Percentiles rank a stretch among this genome's conserved stretches.
phyloP scores from a whole-genome alignment of 306 rosid genomes.

The Glycine soja region DNA sequence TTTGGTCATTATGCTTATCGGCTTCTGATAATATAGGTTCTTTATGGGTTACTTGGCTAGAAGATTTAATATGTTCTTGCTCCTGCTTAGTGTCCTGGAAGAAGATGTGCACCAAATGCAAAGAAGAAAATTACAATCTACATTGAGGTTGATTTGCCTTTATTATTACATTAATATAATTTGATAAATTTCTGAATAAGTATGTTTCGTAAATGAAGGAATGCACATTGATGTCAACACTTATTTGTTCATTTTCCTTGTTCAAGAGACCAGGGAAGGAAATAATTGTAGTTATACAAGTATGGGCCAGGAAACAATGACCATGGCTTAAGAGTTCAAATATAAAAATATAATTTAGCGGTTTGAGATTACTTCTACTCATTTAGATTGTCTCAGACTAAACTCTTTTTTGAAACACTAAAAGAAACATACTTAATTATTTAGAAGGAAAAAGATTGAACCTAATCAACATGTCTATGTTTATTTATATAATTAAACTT shows the following conservation, averaged over 20 bases:
- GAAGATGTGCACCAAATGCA: slow-evolving; percentile 36
- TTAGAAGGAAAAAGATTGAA: background rate
- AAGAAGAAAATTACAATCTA: background rate
- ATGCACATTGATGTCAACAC: slow-evolving; percentile 7
- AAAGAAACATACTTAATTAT: background rate
- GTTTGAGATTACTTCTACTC: background rate
- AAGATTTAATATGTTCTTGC: slow-evolving; percentile 50
- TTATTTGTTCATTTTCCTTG: slow-evolving; percentile 14
- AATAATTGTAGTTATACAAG: background rate
- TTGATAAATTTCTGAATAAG: background rate
- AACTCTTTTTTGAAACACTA: background rate
- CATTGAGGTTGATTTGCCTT: slow-evolving; percentile 22
- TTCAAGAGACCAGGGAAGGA: slow-evolving; percentile 14
- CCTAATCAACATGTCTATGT: background rate
- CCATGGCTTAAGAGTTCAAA: slow-evolving; percentile 25
- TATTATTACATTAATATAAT: slow-evolving; percentile 23
- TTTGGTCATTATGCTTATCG: slow-evolving; percentile 51
- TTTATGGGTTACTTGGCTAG: slow-evolving; percentile 53
- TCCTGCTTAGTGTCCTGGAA: slow-evolving; percentile 55
- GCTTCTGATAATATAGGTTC: slow-evolving; percentile 43
- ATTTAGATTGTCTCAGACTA: slow-evolving; percentile 15
- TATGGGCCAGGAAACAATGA: background rate
- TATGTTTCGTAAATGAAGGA: slow-evolving; percentile 1
- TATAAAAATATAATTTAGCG: slow-evolving; percentile 18
- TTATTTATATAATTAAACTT: slow-evolving; percentile 24